phyloP scores from a whole-genome alignment of 805 yeast species.

The Millerago galiae region DNA sequence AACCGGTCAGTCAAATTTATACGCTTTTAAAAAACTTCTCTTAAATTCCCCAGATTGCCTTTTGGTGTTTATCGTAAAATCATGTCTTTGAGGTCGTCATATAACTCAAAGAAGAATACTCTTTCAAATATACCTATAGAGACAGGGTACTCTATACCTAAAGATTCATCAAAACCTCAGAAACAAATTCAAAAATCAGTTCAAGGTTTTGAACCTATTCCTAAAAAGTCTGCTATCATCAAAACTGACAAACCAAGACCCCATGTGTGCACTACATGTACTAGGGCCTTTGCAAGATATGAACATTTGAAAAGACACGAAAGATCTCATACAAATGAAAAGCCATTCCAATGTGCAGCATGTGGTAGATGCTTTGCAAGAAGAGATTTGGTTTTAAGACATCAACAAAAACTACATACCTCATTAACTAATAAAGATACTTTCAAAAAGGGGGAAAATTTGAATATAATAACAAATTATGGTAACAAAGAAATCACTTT shows the following conservation, averaged over 20 bases:
- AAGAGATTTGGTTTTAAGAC: slow-evolving; percentile 80
- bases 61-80: too few relatives aligned
- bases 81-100: too few relatives aligned
- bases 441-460: slow-evolving; percentile 24
- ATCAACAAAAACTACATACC: slow-evolving; percentile 88
- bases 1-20: neutral
- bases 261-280: slow-evolving; percentile 82
- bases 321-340: slow-evolving; percentile 90
- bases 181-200: slow-evolving; percentile 22
- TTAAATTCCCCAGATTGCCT: too few relatives aligned
- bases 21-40: neutral
- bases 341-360: slow-evolving; percentile 93
- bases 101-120: slow-evolving; percentile 1
- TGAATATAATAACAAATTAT: slow-evolving; percentile 30
- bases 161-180: slow-evolving; percentile 8
- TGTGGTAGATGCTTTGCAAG: slow-evolving; percentile 96
- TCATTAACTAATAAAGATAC: slow-evolving; percentile 31
- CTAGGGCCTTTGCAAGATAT: slow-evolving; percentile 90
- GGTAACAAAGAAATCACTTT: slow-evolving; percentile 34
- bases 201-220: slow-evolving; percentile 56
- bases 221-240: slow-evolving; percentile 75
- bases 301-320: slow-evolving; percentile 95
- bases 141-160: slow-evolving; percentile 8
- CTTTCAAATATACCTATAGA: slow-evolving; percentile 7
- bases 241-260: slow-evolving; percentile 95